A percentile compares a stretch with the other conserved stretches of the same genome.
Evolutionary conservation across 2,329 filamentous ascomycete species (phyloP).

Genomic region (Cladosporium velox): DNA sequence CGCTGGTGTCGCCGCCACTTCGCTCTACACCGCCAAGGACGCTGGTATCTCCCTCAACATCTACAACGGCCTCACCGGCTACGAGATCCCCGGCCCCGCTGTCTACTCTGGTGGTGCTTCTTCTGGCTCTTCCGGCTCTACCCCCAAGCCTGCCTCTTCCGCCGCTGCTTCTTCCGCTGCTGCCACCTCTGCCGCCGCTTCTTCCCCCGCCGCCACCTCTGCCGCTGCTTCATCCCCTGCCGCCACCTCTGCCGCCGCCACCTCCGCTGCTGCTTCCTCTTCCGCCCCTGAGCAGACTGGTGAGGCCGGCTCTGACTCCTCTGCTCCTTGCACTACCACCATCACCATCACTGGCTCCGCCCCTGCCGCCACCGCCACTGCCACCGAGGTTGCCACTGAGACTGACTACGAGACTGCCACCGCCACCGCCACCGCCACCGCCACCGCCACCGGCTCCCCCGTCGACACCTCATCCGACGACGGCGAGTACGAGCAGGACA

Average conservation of each 20-base stretch:
- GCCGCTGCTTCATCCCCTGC: background rate
- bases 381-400: no score
- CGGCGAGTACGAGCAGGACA: conserved; percentile 10
- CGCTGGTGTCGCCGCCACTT: conserved; percentile 53
- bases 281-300: conserved; percentile 12
- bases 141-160: conserved; percentile 14
- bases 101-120: conserved; percentile 15
- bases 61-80: conserved; percentile 8
- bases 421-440: conserved; percentile 24
- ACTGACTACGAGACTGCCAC: conserved; percentile 20
- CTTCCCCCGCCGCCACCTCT: conserved; percentile 14
- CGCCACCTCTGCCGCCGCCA: background rate
- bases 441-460: conserved; percentile 25
- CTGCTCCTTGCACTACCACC: conserved; percentile 22
- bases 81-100: conserved; percentile 19
- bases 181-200: conserved; percentile 2
- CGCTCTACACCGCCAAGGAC: conserved; percentile 51
- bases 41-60: conserved; percentile 19
- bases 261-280: no score
- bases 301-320: background rate
- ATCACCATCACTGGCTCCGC: conserved; percentile 26
- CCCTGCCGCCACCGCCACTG: conserved; percentile 22
- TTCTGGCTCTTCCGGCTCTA: conserved; percentile 9
- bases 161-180: conserved; percentile 10
- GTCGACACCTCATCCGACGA: conserved; percentile 7